These are phyloP conservation scores for Phlebiopsis flavidoalba DNA, from an alignment of 768 basidiomycete species.

Conservation along the genomic window DNA sequence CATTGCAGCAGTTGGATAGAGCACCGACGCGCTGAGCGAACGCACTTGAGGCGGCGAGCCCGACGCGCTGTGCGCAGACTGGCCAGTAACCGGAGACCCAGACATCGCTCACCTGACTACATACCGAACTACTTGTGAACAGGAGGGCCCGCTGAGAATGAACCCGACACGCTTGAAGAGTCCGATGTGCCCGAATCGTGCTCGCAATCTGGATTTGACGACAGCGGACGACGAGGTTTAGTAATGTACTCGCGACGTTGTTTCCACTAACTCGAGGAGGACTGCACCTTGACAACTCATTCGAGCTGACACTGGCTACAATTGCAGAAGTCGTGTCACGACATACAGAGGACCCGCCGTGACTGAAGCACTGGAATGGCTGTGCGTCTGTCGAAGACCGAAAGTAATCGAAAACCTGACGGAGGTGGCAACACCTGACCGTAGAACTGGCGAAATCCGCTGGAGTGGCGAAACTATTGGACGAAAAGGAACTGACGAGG, in stretches of 20 bases:
- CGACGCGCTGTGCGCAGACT: constrained; percentile 33
- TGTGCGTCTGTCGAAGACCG: neutral
- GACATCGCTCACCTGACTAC: no score
- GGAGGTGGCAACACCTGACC: neutral
- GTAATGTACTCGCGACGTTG: constrained; percentile 14
- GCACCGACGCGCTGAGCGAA: neutral
- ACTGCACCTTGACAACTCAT: neutral
- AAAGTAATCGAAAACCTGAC: no score
- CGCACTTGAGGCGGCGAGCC: constrained; percentile 10
- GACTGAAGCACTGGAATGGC: neutral
- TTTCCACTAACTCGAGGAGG: constrained; percentile 2
- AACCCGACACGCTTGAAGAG: neutral
- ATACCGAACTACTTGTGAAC: constrained; percentile 10
- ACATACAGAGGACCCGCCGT: neutral
- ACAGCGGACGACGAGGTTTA: constrained; percentile 28
- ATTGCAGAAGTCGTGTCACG: neutral
- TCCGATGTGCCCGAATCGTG: neutral
- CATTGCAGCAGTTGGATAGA: neutral
- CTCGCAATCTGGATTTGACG: constrained; percentile 17
- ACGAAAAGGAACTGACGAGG: no score
- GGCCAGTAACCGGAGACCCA: no score
- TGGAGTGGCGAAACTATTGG: no score
- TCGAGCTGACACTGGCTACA: neutral
- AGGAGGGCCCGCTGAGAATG: neutral
- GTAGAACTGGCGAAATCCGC: no score